phyloP scores from a whole-genome alignment of 2,329 filamentous ascomycete species.

The Claviceps cyperi region DNA sequence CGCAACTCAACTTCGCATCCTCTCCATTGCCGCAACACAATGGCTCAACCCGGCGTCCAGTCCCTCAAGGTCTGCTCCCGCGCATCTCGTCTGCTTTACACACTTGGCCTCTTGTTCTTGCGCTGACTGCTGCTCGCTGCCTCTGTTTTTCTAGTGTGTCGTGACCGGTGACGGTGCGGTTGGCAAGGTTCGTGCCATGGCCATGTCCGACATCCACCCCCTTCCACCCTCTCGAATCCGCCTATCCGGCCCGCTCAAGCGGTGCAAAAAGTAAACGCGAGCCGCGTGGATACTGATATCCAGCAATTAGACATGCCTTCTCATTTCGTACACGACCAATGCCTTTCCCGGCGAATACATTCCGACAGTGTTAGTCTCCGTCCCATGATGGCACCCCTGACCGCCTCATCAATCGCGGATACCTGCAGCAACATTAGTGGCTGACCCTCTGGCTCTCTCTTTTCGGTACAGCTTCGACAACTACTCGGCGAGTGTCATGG shows the following conservation, averaged over 20 bases:
- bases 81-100: background rate
- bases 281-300: background rate
- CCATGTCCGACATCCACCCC: background rate
- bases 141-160: slow-evolving; percentile 55
- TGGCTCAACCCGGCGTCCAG: slow-evolving; percentile 74
- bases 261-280: background rate
- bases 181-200: slow-evolving; percentile 47
- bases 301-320: slow-evolving; percentile 71
- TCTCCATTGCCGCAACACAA: slow-evolving; percentile 23
- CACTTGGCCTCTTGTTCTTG: slow-evolving; percentile 5
- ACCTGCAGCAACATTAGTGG: background rate
- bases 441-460: slow-evolving; percentile 4
- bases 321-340: slow-evolving; percentile 99
- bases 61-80: slow-evolving; percentile 63
- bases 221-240: background rate
- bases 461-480: slow-evolving; percentile 67
- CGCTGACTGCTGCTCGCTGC: slow-evolving; percentile 14
- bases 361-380: slow-evolving; percentile 71
- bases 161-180: slow-evolving; percentile 99
- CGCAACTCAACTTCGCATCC: background rate
- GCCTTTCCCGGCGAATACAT: slow-evolving; percentile 99
- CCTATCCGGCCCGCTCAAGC: background rate
- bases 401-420: slow-evolving; percentile 2
- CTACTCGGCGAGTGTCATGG: slow-evolving; percentile 98
- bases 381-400: slow-evolving; percentile 3